Base-by-base conservation (phyloP, 1,284 basidiomycete genomes). In the Cryptococcus maquisensis region DNA sequence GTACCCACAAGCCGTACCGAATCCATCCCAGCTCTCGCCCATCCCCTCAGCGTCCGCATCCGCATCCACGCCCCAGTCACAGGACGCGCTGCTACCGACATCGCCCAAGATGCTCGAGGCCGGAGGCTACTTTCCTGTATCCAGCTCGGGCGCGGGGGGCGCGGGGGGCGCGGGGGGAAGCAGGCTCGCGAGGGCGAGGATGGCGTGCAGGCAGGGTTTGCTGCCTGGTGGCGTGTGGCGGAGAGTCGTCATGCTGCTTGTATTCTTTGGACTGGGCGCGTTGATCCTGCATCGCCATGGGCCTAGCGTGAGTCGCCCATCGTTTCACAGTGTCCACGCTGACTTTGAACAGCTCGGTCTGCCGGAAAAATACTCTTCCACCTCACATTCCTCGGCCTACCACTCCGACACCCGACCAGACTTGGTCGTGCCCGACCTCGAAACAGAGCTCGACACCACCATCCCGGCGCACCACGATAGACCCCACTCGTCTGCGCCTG, bases 71-170 rank as follows among this genome's bases (percentile, higher is more conserved):
- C 18, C 26, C 18, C 28, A 53, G 26, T 48, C 54, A 8, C 52
- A 53, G 3, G 52, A 54, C n/a, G 54, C 54, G 12, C 40, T 56
- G 5, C 26, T 49, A 28, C 52, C 50, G 15, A 49, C 45, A 12
- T 49, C 45, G 18, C 55, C 55, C 8, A 45, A 49, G 32, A 44
- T 46, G 43, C 18, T 54, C 15, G 56, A 57, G 26, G 38, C 39
- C 4, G 55, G 55, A 8, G 12, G 15, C 13, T 24, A n/a, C 20
- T 44, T 44, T 44, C 20, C 24, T 8, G 24, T 21, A 16, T 20
- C 28, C 35, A 50, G 44, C 35, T 51, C 47, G 7, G 49, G 46
- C 32, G 50, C 51, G n/a, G 18, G 38, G 15, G 20, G 43, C 39
- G 38, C 12, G n/a, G n/a, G n/a, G n/a, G n/a, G n/a, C n/a, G n/a